These are phyloP conservation scores for Penicillium paxilli DNA, from an alignment of 495 filamentous ascomycete species.

Conservation along the genomic window DNA sequence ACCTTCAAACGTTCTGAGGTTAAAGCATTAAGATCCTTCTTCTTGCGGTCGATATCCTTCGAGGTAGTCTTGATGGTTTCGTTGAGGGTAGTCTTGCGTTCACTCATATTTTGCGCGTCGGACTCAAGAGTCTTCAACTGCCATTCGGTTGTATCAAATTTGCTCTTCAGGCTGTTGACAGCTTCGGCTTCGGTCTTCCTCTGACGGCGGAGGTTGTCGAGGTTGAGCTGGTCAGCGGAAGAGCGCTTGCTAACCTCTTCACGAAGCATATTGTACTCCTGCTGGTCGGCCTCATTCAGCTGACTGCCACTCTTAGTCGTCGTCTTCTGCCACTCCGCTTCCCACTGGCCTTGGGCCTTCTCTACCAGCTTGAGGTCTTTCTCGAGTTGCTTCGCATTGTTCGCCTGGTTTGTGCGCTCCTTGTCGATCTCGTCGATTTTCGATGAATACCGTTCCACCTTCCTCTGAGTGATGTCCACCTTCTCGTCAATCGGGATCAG, in stretches of 20 bases:
- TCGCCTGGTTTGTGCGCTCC: constrained; percentile 69
- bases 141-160: constrained; percentile 75
- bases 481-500: constrained; percentile 92
- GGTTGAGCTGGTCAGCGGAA: constrained; percentile 75
- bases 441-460: constrained; percentile 63
- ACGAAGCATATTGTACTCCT: constrained; percentile 84
- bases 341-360: constrained; percentile 88
- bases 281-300: constrained; percentile 80
- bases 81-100: constrained; percentile 62
- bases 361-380: constrained; percentile 82
- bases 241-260: constrained; percentile 85
- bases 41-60: constrained; percentile 81
- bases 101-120: constrained; percentile 68
- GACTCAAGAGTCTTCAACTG: constrained; percentile 69
- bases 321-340: constrained; percentile 78
- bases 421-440: constrained; percentile 70
- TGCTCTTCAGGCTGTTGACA: constrained; percentile 79
- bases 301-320: constrained; percentile 84
- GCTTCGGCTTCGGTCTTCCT: constrained; percentile 87
- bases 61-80: constrained; percentile 62
- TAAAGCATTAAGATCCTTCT: constrained; percentile 82
- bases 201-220: constrained; percentile 81
- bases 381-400: constrained; percentile 65
- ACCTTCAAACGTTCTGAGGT: constrained; percentile 81
- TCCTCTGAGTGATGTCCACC: constrained; percentile 73